Evolutionary conservation across 805 yeast genomes (phyloP).

Genomic region (Saturnispora ahearnii): DNA sequence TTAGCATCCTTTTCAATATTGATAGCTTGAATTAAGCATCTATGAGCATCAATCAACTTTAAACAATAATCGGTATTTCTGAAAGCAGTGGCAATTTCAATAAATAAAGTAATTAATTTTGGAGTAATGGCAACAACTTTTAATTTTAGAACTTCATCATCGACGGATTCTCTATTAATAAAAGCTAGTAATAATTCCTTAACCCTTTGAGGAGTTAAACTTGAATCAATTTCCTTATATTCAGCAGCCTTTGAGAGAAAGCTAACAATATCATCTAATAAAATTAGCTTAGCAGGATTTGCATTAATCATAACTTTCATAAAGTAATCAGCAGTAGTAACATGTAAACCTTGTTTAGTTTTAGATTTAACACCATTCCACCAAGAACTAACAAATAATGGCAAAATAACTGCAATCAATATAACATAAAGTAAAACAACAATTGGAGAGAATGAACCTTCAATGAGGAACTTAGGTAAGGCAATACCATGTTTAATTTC

Average conservation of each 20-base stretch:
- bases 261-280: slow-evolving; percentile 46
- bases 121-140: slow-evolving; percentile 57
- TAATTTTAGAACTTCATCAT: slow-evolving; percentile 37
- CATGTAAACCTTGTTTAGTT: slow-evolving; percentile 76
- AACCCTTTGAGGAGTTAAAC: slow-evolving; percentile 39
- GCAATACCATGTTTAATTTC: slow-evolving; percentile 90
- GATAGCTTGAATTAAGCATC: slow-evolving; percentile 70
- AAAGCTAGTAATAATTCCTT: slow-evolving; percentile 46
- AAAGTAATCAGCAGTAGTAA: slow-evolving; percentile 72
- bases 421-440: slow-evolving; percentile 54
- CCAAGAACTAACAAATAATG: slow-evolving; percentile 77
- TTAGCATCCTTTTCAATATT: slow-evolving; percentile 31
- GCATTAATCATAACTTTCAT: slow-evolving; percentile 65
- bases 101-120: slow-evolving; percentile 54
- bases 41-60: slow-evolving; percentile 55
- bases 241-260: slow-evolving; percentile 65
- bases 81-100: slow-evolving; percentile 76
- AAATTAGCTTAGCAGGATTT: slow-evolving; percentile 58
- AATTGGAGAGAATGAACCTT: slow-evolving; percentile 63
- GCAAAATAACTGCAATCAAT: slow-evolving; percentile 70
- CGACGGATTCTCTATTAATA: slow-evolving; percentile 41
- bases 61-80: slow-evolving; percentile 59
- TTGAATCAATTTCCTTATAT: slow-evolving; percentile 35
- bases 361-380: slow-evolving; percentile 76
- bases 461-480: slow-evolving; percentile 82